Evolutionary conservation across 2,329 filamentous ascomycete species (phyloP).

Genomic region (Botrytis elliptica): DNA sequence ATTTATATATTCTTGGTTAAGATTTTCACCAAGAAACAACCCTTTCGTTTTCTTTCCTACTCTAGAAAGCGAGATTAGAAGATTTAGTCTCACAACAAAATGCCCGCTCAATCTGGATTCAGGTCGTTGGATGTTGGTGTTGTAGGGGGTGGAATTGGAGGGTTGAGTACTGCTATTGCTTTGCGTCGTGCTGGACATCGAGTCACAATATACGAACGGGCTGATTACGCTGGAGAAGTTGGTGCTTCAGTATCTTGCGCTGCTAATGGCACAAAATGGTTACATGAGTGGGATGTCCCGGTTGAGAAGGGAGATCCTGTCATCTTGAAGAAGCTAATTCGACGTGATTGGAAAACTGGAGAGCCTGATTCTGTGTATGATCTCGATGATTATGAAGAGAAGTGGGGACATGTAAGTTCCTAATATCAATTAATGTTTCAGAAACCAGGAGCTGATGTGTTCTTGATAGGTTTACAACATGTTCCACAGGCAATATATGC

Average conservation of each 20-base stretch:
- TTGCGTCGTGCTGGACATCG: slow-evolving; percentile 52
- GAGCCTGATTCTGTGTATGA: slow-evolving; percentile 49
- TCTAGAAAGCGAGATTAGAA: background rate
- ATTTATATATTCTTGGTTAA: background rate
- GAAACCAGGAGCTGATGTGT: background rate
- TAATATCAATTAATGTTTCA: background rate
- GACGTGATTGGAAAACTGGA: slow-evolving; percentile 67
- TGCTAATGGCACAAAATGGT: slow-evolving; percentile 66
- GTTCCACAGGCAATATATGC: slow-evolving; percentile 68
- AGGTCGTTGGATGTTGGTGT: slow-evolving; percentile 22
- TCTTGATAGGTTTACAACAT: slow-evolving; percentile 55
- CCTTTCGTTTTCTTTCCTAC: no score
- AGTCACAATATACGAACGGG: slow-evolving; percentile 62
- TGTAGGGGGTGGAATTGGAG: slow-evolving; percentile 40
- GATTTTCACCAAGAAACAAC: background rate
- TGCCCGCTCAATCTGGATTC: slow-evolving; percentile 10
- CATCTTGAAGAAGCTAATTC: slow-evolving; percentile 63
- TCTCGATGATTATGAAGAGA: slow-evolving; percentile 61
- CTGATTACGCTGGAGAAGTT: slow-evolving; percentile 64
- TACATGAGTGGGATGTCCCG: slow-evolving; percentile 66
- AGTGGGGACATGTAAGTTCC: slow-evolving; percentile 54
- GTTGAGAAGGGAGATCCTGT: slow-evolving; percentile 63
- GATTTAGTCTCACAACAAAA: background rate
- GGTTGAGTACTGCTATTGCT: slow-evolving; percentile 49
- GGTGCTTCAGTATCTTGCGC: slow-evolving; percentile 66